Evolutionary conservation across 73 alveolate species (phyloP), one percentile per base, ranked within the genome.

Genomic region (Stentor coeruleus): DNA sequence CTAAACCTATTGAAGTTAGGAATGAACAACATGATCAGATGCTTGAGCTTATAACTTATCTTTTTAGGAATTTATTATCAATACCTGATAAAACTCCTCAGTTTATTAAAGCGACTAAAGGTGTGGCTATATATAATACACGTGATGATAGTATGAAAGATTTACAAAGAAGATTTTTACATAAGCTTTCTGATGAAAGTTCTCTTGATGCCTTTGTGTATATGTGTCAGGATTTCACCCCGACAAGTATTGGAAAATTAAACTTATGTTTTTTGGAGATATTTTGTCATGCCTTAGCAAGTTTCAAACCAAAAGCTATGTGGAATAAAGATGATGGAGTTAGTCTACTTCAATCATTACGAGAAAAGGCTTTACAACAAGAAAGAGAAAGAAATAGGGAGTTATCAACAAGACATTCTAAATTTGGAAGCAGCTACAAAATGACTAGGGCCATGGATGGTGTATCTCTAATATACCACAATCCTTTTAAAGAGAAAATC

Each of bases 141-240:
- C 74, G 87, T 37, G 85, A 58, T 26, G 85, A 73, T 39, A 76
- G 59, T 36, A 38, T 35, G 58, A 40, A 84, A 39, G 88, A 81
- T 59, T 77, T 91, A 4, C 87, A 87, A 58, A 74, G 83, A 41
- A 59, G 88, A 33, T 58, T 87, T 33, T 76, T 91, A 0, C 39
- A 74, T 38, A 35, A 76, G 4, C 59, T 86, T 38, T 38, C 42
- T 15, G 77, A 89, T 35, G 95, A 91, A 74, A 42, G 77, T 39
- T 92, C 89, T n/a, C 91, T 91, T 3, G 93, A 91, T 30, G 93
- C 92, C 0, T 86, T 93, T 59, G 84, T 85, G 28, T 93, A 58
- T 84, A 57, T 93, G 74, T 66, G 96, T 30, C 82, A 93, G 60
- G 98, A 93, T 39, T 93, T 88, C 85, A 77, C 86, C 20, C 33